Evolutionary conservation across 805 yeast species (phyloP), one percentile per base, ranked within the genome.

Genomic region (Saccharomycopsis oosterbeekiorum): DNA sequence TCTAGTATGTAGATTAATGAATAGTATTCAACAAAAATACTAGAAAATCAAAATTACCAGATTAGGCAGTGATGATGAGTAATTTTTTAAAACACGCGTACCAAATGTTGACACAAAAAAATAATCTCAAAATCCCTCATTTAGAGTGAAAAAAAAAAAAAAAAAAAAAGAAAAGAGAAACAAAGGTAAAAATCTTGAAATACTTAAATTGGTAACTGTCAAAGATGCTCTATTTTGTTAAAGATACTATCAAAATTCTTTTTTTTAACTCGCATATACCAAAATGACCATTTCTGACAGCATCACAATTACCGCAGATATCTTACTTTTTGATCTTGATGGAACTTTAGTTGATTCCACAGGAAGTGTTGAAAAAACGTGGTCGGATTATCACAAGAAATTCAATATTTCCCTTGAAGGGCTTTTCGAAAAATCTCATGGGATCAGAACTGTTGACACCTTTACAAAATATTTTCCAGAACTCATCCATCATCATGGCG

Each of bases 311-410:
- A 60, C 63, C 39, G 50, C 62, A 24, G 64, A 63, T 29, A 53
- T 63, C 54, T 42, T 58, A 65, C 80, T 88, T 65, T 89, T 89
- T 74, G 96, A 89, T 75, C 84, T 91, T 59, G 96, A 89, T 71
- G 96, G 96, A 59, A 89, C 96, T 36, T 77, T 89, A 70, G 89
- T 89, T 70, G 84, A 86, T 72, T 87, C 96, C 50, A 89, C 92
- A 63, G 84, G 83, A 60, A 89, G 94, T 62, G 88, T 89, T 65
- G 89, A 88, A 69, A 86, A 84, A 69, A 84, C 88, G 76, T 89
- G 96, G 96, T 81, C 81, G 68, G 85, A 83, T 63, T 80, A 87
- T 70, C 88, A 87, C 66, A 77, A 78, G 68, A 84, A 83, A 65
- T 84, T 85, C 68, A 86, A 88, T 60, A 83, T 87, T 71, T 62